Evolutionary conservation across 2,329 filamentous ascomycete genomes (phyloP).

Genomic region (Alternaria brassicicola): DNA sequence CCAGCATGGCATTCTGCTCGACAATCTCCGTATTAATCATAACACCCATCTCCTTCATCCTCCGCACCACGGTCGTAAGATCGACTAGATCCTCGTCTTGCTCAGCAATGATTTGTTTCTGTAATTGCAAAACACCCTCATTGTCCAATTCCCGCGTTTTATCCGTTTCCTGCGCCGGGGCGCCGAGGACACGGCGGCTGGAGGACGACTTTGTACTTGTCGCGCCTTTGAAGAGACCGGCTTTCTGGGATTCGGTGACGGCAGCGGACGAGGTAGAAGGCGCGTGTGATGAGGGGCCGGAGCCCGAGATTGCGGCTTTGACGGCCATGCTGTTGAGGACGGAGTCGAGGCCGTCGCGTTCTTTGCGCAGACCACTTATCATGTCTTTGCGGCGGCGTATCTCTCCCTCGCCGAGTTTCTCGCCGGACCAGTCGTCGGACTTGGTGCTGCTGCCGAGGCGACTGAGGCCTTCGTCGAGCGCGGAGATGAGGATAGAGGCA

Average conservation of each 20-base stretch:
- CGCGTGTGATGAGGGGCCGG: conserved; percentile 39
- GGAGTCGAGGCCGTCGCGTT: conserved; percentile 76
- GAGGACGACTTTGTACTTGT: not conserved
- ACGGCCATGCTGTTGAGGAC: conserved; percentile 69
- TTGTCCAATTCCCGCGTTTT: conserved; percentile 80
- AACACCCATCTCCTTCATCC: conserved; percentile 79
- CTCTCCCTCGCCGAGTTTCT: conserved; percentile 73
- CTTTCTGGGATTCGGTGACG: conserved; percentile 45
- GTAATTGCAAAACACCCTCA: conserved; percentile 72
- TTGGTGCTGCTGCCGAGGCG: conserved; percentile 42
- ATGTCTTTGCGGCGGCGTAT: conserved; percentile 73
- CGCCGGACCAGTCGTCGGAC: conserved; percentile 50
- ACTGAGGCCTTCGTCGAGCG: conserved; percentile 68
- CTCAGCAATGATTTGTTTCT: conserved; percentile 73
- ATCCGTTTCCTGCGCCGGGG: conserved; percentile 74
- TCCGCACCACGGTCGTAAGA: conserved; percentile 70
- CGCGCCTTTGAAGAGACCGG: conserved; percentile 42
- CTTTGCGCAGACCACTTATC: conserved; percentile 70
- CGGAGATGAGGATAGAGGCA: conserved; percentile 67
- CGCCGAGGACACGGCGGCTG: conserved; percentile 73
- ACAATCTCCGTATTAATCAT: conserved; percentile 76
- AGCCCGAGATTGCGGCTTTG: conserved; percentile 53
- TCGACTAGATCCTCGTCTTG: conserved; percentile 76
- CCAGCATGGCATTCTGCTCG: conserved; percentile 74
- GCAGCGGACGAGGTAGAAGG: conserved; percentile 42